These are phyloP conservation scores for Neurospora intermedia DNA, from an alignment of 495 filamentous ascomycete genomes.

Conservation along the genomic window DNA sequence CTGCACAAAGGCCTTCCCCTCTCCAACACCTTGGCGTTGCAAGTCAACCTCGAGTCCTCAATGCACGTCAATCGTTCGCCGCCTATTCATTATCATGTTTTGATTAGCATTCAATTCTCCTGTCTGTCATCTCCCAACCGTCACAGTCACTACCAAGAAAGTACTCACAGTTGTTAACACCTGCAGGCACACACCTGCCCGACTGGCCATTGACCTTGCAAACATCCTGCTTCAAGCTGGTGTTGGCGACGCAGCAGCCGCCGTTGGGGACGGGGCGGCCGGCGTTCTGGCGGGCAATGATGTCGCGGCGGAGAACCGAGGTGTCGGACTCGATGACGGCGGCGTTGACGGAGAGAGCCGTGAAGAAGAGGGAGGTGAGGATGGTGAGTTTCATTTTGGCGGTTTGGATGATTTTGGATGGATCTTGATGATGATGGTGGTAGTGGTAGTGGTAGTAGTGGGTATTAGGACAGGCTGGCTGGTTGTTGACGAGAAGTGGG, in stretches of 20 bases:
- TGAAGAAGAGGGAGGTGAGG: constrained; percentile 6
- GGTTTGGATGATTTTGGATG: not conserved
- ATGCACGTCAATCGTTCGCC: constrained; percentile 16
- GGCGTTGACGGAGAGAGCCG: constrained; percentile 1
- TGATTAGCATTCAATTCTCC: not conserved
- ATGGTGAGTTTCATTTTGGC: constrained; percentile 13
- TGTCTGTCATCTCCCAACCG: not conserved
- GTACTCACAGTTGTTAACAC: constrained; percentile 16
- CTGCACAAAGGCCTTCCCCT: constrained; percentile 16
- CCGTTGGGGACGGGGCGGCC: constrained; percentile 21
- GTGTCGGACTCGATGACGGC: constrained; percentile 8
- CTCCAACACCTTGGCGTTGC: constrained; percentile 18
- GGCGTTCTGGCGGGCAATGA: constrained; percentile 17
- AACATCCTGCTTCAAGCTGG: constrained; percentile 23
- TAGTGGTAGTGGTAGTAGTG: constrained; percentile 10
- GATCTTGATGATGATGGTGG: not conserved
- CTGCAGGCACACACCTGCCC: constrained; percentile 19
- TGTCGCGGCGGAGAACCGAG: constrained; percentile 6
- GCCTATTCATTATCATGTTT: not conserved
- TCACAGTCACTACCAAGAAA: not conserved
- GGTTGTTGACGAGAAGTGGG: not conserved
- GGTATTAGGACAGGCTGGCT: not conserved
- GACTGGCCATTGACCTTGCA: constrained; percentile 17
- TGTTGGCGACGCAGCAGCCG: constrained; percentile 22
- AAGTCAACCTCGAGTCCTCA: constrained; percentile 12